Percentiles rank a stretch among this genome's conserved stretches.
These are phyloP conservation scores for Pythium phragmiticola DNA, from an alignment of 352 stramenopile species.

Conservation along the genomic window DNA sequence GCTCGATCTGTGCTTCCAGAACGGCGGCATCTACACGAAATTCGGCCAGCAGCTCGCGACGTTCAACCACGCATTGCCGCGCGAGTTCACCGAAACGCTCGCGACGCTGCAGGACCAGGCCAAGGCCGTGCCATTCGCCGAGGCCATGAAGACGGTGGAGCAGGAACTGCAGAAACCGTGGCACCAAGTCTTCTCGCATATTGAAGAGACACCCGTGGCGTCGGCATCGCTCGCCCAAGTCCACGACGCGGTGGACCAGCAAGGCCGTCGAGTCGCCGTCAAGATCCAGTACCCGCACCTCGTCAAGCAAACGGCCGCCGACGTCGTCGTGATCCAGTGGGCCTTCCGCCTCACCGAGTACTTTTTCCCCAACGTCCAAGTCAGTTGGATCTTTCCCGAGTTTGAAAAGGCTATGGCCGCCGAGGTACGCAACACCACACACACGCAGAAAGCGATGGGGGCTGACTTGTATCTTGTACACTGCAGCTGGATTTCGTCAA, in stretches of 20 bases:
- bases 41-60: constrained; percentile 97
- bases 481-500: constrained; percentile 80
- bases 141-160: constrained; percentile 51
- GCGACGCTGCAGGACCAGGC: constrained; percentile 91
- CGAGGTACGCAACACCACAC: constrained; percentile 41
- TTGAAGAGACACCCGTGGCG: constrained; percentile 93
- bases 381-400: constrained; percentile 95
- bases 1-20: constrained; percentile 89
- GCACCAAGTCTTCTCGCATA: constrained; percentile 87
- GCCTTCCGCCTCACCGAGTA: constrained; percentile 61
- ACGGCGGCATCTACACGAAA: constrained; percentile 97
- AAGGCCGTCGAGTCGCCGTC: constrained; percentile 91
- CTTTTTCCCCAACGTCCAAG: constrained; percentile 91
- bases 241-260: constrained; percentile 88
- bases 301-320: constrained; percentile 65
- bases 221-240: constrained; percentile 96
- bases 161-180: constrained; percentile 60
- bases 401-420: constrained; percentile 80
- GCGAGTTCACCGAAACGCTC: constrained; percentile 92
- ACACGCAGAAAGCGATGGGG: no score
- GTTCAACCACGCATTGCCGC: constrained; percentile 94
- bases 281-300: constrained; percentile 96
- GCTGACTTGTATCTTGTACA: neutral
- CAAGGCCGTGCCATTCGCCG: constrained; percentile 62
- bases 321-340: constrained; percentile 74